Conservation (phyloP, 768 basidiomycete genomes). For the Tulasnella sp. region DNA sequence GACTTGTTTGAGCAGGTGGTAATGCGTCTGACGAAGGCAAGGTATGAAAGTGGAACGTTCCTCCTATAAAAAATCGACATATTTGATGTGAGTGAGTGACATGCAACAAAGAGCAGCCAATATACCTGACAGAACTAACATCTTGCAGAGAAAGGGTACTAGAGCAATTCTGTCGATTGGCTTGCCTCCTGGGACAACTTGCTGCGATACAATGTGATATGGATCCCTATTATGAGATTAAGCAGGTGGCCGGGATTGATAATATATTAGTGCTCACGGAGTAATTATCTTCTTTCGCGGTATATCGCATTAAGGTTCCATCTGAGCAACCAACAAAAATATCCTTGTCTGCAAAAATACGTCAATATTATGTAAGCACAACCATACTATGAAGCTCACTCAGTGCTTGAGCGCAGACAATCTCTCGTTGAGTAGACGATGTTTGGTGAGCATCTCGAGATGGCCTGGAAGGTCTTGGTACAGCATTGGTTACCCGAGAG, state of each 20-base stretch:
- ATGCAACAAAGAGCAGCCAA: not conserved
- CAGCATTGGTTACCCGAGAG: constrained; percentile 26
- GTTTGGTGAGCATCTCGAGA: constrained; percentile 7
- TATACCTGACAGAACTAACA: constrained; percentile 62
- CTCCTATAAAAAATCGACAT: constrained; percentile 22
- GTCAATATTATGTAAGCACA: too few species aligned
- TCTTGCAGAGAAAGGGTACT: constrained; percentile 59
- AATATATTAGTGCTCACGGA: constrained; percentile 22
- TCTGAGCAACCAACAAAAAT: constrained; percentile 79
- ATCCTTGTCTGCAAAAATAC: constrained; percentile 68
- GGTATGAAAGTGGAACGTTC: constrained; percentile 57
- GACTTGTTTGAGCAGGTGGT: constrained; percentile 45
- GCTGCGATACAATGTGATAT: constrained; percentile 55
- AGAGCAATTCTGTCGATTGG: constrained; percentile 71
- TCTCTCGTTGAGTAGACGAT: not conserved
- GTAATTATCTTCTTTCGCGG: constrained; percentile 48
- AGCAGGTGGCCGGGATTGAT: constrained; percentile 19
- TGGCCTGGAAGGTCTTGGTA: constrained; percentile 33
- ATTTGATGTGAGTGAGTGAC: not conserved
- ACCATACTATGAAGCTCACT: too few species aligned
- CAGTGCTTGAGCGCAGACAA: constrained; percentile 9
- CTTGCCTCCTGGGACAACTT: constrained; percentile 52
- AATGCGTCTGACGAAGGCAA: constrained; percentile 70
- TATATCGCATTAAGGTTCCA: constrained; percentile 70
- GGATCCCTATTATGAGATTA: constrained; percentile 33